Percentiles rank a stretch among this genome's conserved stretches.
phyloP scores from a whole-genome alignment of 1,284 basidiomycete genomes.

The Bjerkandera adusta region DNA sequence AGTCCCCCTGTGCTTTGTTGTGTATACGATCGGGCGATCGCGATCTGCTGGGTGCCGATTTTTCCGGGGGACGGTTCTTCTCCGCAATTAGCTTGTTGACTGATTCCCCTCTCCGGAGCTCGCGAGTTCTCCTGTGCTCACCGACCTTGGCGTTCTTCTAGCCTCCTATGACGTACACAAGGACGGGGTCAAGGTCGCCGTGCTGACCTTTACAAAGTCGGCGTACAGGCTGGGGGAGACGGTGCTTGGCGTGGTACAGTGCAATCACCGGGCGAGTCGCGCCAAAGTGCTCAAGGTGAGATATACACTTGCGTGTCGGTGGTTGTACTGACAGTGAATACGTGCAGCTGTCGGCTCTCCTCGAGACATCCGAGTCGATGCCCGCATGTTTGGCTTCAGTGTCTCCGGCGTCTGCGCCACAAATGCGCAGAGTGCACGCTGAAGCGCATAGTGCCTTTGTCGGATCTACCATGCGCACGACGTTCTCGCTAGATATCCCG shows the following conservation, averaged over 20 bases:
- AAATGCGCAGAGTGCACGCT: constrained; percentile 71
- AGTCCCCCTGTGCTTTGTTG: too few species aligned
- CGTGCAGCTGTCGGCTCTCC: constrained; percentile 72
- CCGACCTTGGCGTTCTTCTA: too few species aligned
- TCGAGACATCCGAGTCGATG: constrained; percentile 84
- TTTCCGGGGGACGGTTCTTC: too few species aligned
- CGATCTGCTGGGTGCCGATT: too few species aligned
- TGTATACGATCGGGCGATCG: too few species aligned
- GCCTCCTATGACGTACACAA: constrained; percentile 93
- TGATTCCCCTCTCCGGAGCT: not conserved
- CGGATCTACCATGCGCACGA: constrained; percentile 66
- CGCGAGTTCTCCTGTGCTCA: too few species aligned
- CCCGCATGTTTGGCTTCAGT: constrained; percentile 49
- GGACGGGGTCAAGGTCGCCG: constrained; percentile 83
- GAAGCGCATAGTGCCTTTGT: constrained; percentile 80
- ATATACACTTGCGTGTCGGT: constrained; percentile 2
- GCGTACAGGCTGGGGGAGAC: constrained; percentile 90
- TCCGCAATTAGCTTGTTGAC: too few species aligned
- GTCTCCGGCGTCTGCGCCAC: constrained; percentile 37
- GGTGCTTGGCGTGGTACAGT: constrained; percentile 81
- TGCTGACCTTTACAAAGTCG: constrained; percentile 88
- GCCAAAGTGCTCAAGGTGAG: constrained; percentile 74
- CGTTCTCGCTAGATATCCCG: constrained; percentile 88
- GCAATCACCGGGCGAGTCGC: constrained; percentile 65
- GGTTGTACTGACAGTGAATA: not conserved